Evolutionary conservation across 208 protist genomes (phyloP).

Genomic region (Endotrypanum monterogeii): DNA sequence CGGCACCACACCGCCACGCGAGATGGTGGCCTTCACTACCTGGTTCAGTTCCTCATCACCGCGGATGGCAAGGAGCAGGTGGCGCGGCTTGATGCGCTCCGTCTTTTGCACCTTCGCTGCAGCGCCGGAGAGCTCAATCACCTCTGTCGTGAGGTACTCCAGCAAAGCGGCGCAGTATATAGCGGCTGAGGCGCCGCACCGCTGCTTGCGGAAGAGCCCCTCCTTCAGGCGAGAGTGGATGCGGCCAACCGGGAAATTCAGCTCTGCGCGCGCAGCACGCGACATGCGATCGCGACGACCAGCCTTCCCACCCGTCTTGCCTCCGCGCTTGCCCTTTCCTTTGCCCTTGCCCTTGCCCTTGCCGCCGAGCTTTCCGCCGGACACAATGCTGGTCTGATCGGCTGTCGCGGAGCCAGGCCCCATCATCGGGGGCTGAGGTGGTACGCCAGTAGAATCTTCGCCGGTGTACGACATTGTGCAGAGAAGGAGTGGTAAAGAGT

Average conservation of each 20-base stretch:
- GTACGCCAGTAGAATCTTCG: constrained; percentile 41
- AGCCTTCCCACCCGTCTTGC: constrained; percentile 89
- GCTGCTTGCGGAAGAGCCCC: constrained; percentile 92
- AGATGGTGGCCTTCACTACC: constrained; percentile 96
- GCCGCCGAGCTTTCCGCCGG: constrained; percentile 85
- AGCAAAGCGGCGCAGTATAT: constrained; percentile 99
- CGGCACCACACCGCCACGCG: constrained; percentile 88
- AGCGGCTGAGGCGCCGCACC: constrained; percentile 96
- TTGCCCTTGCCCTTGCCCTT: constrained; percentile 80
- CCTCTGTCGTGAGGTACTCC: constrained; percentile 99
- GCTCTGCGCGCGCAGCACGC: constrained; percentile 85
- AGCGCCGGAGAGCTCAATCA: constrained; percentile 98
- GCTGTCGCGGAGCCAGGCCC: constrained; percentile 74
- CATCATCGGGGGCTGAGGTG: constrained; percentile 55
- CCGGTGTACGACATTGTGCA: constrained; percentile 71
- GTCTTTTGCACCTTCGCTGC: constrained; percentile 97
- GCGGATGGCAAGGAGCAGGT: constrained; percentile 98
- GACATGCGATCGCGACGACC: constrained; percentile 86
- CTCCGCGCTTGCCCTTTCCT: constrained; percentile 89
- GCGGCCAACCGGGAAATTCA: constrained; percentile 98
- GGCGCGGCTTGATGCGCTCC: constrained; percentile 98
- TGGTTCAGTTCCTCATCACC: constrained; percentile 99
- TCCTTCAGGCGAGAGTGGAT: constrained; percentile 99
- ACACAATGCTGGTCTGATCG: constrained; percentile 87
- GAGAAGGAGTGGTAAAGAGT: background rate